These are phyloP conservation scores for Pisolithus thermaeus DNA, from an alignment of 1,284 basidiomycete species.

Conservation along the genomic window DNA sequence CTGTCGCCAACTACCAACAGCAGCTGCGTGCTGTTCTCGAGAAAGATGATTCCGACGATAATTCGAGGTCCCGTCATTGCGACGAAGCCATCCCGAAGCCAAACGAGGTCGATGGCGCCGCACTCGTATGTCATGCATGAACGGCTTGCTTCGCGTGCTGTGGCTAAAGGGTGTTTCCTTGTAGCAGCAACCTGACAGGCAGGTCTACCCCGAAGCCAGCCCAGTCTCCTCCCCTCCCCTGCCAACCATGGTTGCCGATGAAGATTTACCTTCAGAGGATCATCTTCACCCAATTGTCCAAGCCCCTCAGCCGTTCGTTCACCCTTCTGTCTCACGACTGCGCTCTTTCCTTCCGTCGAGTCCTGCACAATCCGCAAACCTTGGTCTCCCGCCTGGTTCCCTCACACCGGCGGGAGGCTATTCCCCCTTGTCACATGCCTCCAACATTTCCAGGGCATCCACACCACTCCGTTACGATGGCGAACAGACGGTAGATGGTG, in stretches of 20 bases:
- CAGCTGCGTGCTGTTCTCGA: conserved; percentile 71
- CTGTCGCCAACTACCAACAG: conserved; percentile 49
- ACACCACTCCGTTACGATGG: conserved; percentile 37
- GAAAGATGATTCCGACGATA: conserved; percentile 52
- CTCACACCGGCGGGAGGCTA: conserved; percentile 40
- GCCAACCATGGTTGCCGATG: conserved; percentile 19
- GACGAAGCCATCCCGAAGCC: conserved; percentile 26
- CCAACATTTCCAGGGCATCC: conserved; percentile 63
- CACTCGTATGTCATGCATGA: conserved; percentile 35
- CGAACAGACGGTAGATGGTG: conserved; percentile 34
- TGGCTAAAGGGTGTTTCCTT: conserved; percentile 13
- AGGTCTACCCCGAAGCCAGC: conserved; percentile 37
- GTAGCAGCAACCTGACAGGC: conserved; percentile 27
- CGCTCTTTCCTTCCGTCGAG: conserved; percentile 60
- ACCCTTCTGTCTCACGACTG: conserved; percentile 78
- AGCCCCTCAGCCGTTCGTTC: conserved; percentile 50
- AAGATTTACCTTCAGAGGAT: conserved; percentile 29
- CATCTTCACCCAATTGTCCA: conserved; percentile 28
- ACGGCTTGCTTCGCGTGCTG: conserved; percentile 9
- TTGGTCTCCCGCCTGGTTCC: conserved; percentile 36
- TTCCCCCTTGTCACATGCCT: conserved; percentile 61
- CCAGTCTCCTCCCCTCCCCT: conserved; percentile 40
- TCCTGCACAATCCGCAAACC: conserved; percentile 44
- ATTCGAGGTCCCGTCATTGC: conserved; percentile 41
- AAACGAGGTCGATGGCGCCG: conserved; percentile 31